phyloP scores from a whole-genome alignment of 768 basidiomycete genomes.

The Plicaturopsis crispa region DNA sequence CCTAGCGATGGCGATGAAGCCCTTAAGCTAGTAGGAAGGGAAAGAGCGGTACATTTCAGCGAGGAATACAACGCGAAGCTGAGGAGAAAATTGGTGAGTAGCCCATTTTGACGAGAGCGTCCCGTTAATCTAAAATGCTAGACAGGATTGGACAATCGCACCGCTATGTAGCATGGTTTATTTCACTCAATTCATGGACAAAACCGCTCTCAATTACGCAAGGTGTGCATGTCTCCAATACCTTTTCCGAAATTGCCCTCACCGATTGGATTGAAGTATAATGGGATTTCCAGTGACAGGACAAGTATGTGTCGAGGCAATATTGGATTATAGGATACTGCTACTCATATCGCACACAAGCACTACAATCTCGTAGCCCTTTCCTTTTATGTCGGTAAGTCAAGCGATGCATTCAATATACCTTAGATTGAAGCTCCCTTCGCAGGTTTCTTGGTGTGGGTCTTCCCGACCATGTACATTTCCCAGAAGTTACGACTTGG shows the following conservation, averaged over 20 bases:
- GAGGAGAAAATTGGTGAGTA: conserved; percentile 48
- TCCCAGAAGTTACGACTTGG: conserved; percentile 52
- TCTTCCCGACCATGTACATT: conserved; percentile 61
- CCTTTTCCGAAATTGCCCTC: background rate
- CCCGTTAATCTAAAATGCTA: no score
- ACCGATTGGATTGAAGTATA: conserved; percentile 33
- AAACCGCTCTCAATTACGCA: conserved; percentile 66
- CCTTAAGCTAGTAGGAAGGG: conserved; percentile 47
- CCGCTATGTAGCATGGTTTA: conserved; percentile 57
- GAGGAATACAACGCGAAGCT: conserved; percentile 53
- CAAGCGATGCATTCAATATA: background rate
- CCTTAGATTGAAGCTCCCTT: no score
- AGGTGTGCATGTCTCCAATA: conserved; percentile 28
- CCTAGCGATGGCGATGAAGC: conserved; percentile 49
- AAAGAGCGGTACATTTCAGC: conserved; percentile 42
- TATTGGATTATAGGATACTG: conserved; percentile 3
- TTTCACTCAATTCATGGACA: conserved; percentile 64
- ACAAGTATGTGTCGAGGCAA: conserved; percentile 27
- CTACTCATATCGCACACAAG: conserved; percentile 26
- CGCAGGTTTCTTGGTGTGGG: conserved; percentile 51
- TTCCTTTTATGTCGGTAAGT: conserved; percentile 52
- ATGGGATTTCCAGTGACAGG: conserved; percentile 62
- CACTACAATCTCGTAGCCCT: conserved; percentile 57
- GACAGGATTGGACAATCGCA: conserved; percentile 43
- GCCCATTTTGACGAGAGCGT: background rate